Conservation (phyloP, 306 rosid genomes). For the Delonix regia region DNA sequence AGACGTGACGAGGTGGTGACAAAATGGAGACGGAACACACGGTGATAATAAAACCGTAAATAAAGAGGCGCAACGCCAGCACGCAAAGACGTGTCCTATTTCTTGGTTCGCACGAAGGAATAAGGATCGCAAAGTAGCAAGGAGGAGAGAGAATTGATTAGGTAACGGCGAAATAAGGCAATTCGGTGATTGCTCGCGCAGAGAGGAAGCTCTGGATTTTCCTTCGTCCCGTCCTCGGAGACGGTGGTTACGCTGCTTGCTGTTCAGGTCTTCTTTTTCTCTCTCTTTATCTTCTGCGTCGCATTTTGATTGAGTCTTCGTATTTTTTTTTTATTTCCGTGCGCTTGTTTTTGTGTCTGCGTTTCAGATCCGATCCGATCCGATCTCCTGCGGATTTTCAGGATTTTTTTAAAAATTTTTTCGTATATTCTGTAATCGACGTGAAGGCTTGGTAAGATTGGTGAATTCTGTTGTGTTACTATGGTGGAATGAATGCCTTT, state of each 20-base stretch:
- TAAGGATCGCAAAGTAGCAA: background rate
- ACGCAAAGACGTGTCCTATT: background rate
- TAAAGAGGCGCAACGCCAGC: background rate
- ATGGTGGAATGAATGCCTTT: conserved; percentile 9
- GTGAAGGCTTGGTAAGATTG: background rate
- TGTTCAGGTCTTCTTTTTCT: conserved; percentile 47
- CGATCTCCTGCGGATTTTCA: background rate
- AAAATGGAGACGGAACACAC: background rate
- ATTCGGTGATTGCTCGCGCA: conserved; percentile 19
- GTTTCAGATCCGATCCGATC: conserved; percentile 20
- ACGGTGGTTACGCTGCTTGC: conserved; percentile 72
- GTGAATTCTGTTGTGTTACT: background rate
- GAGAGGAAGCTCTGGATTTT: conserved; percentile 67
- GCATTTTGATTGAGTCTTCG: background rate
- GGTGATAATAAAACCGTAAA: background rate
- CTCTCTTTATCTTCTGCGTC: background rate
- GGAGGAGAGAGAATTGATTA: background rate
- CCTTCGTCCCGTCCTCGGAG: conserved; percentile 63
- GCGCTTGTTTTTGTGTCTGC: background rate
- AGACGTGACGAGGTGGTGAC: background rate
- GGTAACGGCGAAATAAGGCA: background rate
- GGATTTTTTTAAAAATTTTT: background rate
- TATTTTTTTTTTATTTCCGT: background rate
- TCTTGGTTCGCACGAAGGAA: conserved; percentile 12
- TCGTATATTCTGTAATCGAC: background rate